Base-by-base conservation (phyloP, 2,329 filamentous ascomycete species). In the Fusarium domesticum region DNA sequence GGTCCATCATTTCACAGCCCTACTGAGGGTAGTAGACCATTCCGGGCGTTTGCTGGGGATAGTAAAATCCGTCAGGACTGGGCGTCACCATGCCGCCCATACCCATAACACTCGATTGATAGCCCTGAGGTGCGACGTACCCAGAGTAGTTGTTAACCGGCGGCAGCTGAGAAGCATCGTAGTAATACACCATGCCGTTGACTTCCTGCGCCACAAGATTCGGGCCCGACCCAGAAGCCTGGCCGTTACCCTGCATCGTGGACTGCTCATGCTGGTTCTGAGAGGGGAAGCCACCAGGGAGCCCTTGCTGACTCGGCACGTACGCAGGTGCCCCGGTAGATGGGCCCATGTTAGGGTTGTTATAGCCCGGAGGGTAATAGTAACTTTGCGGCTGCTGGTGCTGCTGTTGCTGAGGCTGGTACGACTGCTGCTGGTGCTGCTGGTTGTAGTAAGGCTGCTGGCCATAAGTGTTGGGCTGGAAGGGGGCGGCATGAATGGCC, bases 171-270 rank as follows among this genome's bases (percentile, higher is more conserved):
- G 83, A 77, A 6, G 88, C 78, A 61, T 95, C 87, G 59, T 90
- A 91, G 64, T 96, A 98, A 67, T 95, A 97, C 1, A 96, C 90
- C 79, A 95, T 97, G 50, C 93, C 93, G 57, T 96, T 95, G 52
- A 85, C 84, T 70, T 97, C 92, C 65, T 96, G 91, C 0, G 89
- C 89, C 37, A 85, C 78, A 33, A 82, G 65, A 51, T 73, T 78
- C 15, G 72, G 60, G 20, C 62, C 60, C 20, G 55, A 35, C n/a
- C 56, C 40, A 6, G 61, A 45, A 10, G 51, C 47, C 33, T 59
- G 60, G n/a, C 51, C 54, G 25, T 53, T 54, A 19, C 61, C 54
- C 37, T 70, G 67, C n/a, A 64, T 56, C 19, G 45, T 53, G 33
- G 40, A 62, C 48, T 51, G 76, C 63, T 57, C 64, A 16, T 54